Percentiles rank a stretch among this genome's conserved stretches.
These are phyloP conservation scores for Sclerotinia spermophila DNA, from an alignment of 2,329 filamentous ascomycete genomes.

Conservation along the genomic window DNA sequence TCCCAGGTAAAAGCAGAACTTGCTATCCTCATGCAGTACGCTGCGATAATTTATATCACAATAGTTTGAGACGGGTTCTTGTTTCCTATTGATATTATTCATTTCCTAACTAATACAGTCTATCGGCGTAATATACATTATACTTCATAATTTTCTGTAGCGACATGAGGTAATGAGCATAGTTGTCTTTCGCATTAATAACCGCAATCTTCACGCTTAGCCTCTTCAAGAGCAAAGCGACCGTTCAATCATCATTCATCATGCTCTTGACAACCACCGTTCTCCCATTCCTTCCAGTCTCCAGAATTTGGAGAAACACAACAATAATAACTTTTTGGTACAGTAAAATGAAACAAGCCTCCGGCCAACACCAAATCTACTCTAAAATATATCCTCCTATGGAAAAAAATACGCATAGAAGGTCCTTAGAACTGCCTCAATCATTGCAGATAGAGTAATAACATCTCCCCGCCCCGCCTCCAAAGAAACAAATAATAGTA, in stretches of 20 bases:
- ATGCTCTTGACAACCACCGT: background rate
- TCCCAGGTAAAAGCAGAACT: no score
- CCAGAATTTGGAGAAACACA: background rate
- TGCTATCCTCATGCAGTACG: background rate
- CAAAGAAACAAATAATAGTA: background rate
- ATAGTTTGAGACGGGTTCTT: no score
- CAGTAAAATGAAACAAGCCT: background rate
- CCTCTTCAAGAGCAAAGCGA: background rate
- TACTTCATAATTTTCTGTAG: background rate
- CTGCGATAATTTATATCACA: background rate
- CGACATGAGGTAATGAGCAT: background rate
- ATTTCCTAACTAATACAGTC: background rate
- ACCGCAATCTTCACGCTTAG: background rate
- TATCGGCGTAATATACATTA: background rate
- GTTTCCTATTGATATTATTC: no score
- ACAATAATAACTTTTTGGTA: background rate
- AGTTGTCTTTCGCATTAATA: background rate
- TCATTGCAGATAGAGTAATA: background rate
- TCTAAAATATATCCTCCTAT: background rate
- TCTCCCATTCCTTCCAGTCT: background rate
- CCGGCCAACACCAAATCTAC: background rate
- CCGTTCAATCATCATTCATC: background rate
- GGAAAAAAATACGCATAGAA: background rate
- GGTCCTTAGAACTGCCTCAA: background rate
- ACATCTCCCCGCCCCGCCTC: background rate